Percentiles rank a stretch among this genome's conserved stretches.
These are phyloP conservation scores for Esteya vermicola DNA, from an alignment of 2,329 filamentous ascomycete genomes.

Conservation along the genomic window DNA sequence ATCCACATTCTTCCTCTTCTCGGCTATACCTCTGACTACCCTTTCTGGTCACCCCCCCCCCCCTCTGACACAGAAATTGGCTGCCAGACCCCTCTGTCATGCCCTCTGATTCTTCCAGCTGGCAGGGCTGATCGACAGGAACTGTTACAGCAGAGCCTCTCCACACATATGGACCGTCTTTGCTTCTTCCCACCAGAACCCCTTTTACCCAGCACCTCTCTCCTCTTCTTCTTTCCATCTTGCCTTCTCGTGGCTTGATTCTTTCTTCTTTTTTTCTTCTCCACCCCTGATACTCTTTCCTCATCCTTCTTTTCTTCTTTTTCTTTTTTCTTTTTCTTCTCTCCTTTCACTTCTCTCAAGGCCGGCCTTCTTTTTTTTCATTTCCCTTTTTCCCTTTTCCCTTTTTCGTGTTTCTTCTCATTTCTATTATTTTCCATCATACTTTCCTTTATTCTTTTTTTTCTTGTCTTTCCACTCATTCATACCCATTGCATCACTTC, in stretches of 20 bases:
- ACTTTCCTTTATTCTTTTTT: constrained; percentile 7
- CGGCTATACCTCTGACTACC: not conserved
- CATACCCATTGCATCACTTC: too few relatives aligned
- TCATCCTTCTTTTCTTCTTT: not conserved
- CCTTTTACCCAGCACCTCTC: not conserved
- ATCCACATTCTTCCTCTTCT: not conserved
- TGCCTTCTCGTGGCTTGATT: too few relatives aligned
- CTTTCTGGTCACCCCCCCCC: too few relatives aligned
- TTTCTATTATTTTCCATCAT: not conserved
- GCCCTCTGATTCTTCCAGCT: constrained; percentile 1
- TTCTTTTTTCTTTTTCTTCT: constrained; percentile 4
- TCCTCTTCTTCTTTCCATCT: too few relatives aligned
- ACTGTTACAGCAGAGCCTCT: constrained; percentile 2
- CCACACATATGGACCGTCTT: not conserved
- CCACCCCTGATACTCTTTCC: not conserved
- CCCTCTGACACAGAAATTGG: not conserved
- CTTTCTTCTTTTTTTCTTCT: not conserved
- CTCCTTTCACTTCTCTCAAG: not conserved
- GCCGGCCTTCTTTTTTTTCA: not conserved
- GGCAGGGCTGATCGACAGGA: constrained; percentile 2
- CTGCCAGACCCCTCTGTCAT: too few relatives aligned
- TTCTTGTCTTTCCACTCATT: constrained; percentile 3
- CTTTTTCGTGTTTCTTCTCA: constrained; percentile 6
- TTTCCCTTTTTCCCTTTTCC: not conserved
- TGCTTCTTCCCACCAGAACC: not conserved